Conservation (phyloP, 257 asterid genomes). For the Solanum dulcamara region DNA sequence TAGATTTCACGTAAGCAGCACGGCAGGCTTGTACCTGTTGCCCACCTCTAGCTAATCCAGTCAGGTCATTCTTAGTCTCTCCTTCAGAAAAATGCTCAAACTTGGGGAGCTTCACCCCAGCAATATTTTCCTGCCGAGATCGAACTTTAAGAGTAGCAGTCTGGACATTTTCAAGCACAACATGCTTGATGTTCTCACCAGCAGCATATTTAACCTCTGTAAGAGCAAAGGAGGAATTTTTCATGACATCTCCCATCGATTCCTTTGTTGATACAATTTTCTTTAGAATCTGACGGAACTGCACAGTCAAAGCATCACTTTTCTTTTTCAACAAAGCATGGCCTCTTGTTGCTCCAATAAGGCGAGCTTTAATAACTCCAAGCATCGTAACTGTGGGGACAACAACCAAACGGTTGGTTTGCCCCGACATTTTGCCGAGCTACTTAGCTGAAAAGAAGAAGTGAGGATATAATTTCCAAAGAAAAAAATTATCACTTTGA, state of each 20-base stretch:
- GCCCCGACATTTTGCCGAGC: conserved; percentile 29
- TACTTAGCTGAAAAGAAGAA: neutral
- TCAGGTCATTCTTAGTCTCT: conserved; percentile 38
- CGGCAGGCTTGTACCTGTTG: conserved; percentile 45
- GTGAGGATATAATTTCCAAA: neutral
- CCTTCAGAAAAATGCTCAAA: conserved; percentile 31
- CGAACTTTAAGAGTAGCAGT: conserved; percentile 32
- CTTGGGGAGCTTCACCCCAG: conserved; percentile 44
- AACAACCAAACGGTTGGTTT: conserved; percentile 30
- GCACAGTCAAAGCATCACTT: conserved; percentile 42
- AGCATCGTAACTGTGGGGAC: conserved; percentile 45
- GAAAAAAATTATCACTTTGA: neutral
- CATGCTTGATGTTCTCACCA: conserved; percentile 39
- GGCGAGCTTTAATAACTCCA: conserved; percentile 39
- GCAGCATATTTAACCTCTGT: conserved; percentile 39
- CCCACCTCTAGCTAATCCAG: conserved; percentile 43
- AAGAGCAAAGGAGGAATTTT: conserved; percentile 25
- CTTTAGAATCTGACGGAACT: conserved; percentile 37
- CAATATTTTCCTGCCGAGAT: conserved; percentile 33
- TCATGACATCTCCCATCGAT: conserved; percentile 38
- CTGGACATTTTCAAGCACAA: conserved; percentile 36
- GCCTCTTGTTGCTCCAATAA: conserved; percentile 42
- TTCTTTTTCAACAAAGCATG: conserved; percentile 44
- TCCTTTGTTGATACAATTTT: conserved; percentile 34
- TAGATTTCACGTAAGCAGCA: conserved; percentile 34